Conservation (phyloP, 768 basidiomycete genomes). For the Rhizopogon vinicolor region DNA sequence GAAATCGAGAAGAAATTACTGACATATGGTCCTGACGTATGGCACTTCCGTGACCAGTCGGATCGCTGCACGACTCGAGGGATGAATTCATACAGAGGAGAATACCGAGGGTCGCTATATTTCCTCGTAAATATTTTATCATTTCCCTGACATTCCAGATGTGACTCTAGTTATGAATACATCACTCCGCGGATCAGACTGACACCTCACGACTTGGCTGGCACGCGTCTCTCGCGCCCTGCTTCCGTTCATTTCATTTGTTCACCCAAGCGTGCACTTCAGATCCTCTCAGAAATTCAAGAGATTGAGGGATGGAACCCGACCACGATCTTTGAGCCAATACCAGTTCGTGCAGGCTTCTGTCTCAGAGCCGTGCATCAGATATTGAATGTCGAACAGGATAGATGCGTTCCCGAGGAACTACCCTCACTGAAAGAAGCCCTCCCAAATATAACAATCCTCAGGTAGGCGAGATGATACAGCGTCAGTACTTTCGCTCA, state of each 20-base stretch:
- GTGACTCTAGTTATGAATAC: constrained; percentile 63
- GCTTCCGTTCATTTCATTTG: constrained; percentile 77
- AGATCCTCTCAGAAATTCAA: constrained; percentile 61
- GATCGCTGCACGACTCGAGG: constrained; percentile 62
- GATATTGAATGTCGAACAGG: constrained; percentile 33
- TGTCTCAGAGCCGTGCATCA: neutral
- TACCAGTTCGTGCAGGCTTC: constrained; percentile 53
- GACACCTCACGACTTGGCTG: constrained; percentile 61
- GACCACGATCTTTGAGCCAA: constrained; percentile 76
- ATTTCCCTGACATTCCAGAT: neutral
- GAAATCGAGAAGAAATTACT: constrained; percentile 51
- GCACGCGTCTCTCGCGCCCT: constrained; percentile 48
- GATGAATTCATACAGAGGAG: constrained; percentile 70
- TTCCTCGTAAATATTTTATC: constrained; percentile 1
- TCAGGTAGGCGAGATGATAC: constrained; percentile 46
- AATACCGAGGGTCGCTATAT: constrained; percentile 54
- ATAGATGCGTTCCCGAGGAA: constrained; percentile 77
- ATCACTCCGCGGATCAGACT: constrained; percentile 67
- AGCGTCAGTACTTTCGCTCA: neutral
- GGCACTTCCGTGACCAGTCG: constrained; percentile 65
- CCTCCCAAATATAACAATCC: constrained; percentile 54
- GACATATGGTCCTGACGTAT: constrained; percentile 69
- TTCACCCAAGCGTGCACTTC: constrained; percentile 66
- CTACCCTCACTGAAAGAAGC: constrained; percentile 60
- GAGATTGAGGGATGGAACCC: constrained; percentile 57